Evolutionary conservation across 768 basidiomycete genomes (phyloP).

Genomic region (Asterophora lycoperdoides): DNA sequence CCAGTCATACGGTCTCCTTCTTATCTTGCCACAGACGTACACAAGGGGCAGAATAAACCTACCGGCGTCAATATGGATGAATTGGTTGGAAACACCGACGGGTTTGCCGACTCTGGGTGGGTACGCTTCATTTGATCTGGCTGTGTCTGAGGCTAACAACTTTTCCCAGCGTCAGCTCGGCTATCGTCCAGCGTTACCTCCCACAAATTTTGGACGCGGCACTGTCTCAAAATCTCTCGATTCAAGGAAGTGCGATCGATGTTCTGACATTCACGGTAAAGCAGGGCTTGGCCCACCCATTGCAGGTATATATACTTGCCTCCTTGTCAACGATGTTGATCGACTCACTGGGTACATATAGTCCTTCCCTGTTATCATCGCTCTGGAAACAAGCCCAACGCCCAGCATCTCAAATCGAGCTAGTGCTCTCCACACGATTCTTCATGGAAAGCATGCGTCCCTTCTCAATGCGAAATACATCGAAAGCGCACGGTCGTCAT

Average conservation of each 20-base stretch:
- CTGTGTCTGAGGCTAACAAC: background rate
- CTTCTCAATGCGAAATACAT: conserved; percentile 83
- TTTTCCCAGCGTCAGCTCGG: conserved; percentile 77
- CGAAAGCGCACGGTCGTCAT: conserved; percentile 76
- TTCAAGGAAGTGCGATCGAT: conserved; percentile 83
- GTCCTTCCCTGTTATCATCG: conserved; percentile 90
- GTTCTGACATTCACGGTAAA: conserved; percentile 90
- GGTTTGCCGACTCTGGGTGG: conserved; percentile 98
- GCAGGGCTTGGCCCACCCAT: conserved; percentile 92
- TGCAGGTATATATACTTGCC: conserved; percentile 53
- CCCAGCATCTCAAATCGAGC: conserved; percentile 65
- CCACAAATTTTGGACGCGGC: conserved; percentile 77
- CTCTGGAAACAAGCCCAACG: conserved; percentile 83
- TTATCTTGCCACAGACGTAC: conserved; percentile 28
- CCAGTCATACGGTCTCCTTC: background rate
- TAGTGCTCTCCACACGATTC: conserved; percentile 68
- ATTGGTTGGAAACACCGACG: conserved; percentile 91
- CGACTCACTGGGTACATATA: conserved; percentile 23
- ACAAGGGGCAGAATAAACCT: conserved; percentile 41
- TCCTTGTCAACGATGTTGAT: background rate
- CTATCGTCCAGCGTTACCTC: conserved; percentile 91
- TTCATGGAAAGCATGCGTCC: conserved; percentile 88
- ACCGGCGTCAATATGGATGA: conserved; percentile 83
- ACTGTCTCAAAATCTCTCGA: conserved; percentile 61
- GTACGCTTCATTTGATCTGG: conserved; percentile 39